Evolutionary conservation across 2,329 filamentous ascomycete genomes (phyloP).

Genomic region (Botrytis galanthina): DNA sequence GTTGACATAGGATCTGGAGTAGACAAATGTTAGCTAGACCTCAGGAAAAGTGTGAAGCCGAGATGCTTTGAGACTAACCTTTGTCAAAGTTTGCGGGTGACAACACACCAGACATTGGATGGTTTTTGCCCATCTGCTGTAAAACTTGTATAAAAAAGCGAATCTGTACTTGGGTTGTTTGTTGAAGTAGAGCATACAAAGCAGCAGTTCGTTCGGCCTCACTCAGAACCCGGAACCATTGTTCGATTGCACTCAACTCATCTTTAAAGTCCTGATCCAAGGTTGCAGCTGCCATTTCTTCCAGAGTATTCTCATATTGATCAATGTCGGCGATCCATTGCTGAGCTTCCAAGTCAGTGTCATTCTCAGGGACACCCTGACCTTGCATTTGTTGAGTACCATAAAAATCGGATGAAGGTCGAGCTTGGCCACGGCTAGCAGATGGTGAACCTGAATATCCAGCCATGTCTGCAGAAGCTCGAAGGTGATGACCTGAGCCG

Average conservation of each 20-base stretch:
- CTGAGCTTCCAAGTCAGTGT: slow-evolving; percentile 90
- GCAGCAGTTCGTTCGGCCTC: slow-evolving; percentile 96
- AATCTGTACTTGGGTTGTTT: slow-evolving; percentile 98
- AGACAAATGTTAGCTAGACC: slow-evolving; percentile 20
- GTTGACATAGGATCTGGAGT: slow-evolving; percentile 94
- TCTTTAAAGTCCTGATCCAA: slow-evolving; percentile 99
- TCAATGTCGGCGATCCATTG: slow-evolving; percentile 99
- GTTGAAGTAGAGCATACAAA: slow-evolving; percentile 90
- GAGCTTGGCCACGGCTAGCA: slow-evolving; percentile 66
- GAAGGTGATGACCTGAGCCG: slow-evolving; percentile 78
- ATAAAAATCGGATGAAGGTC: slow-evolving; percentile 93
- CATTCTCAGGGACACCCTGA: slow-evolving; percentile 67
- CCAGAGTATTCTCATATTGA: slow-evolving; percentile 96
- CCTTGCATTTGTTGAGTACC: slow-evolving; percentile 67
- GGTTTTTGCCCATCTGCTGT: slow-evolving; percentile 98
- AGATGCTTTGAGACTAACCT: slow-evolving; percentile 53
- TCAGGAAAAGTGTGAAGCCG: not conserved
- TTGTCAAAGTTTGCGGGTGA: slow-evolving; percentile 97
- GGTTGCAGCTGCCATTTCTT: slow-evolving; percentile 99
- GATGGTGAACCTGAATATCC: slow-evolving; percentile 68
- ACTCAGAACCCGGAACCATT: slow-evolving; percentile 97
- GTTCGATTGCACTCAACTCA: slow-evolving; percentile 96
- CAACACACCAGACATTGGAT: slow-evolving; percentile 93
- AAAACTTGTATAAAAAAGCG: slow-evolving; percentile 98
- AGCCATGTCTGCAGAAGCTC: slow-evolving; percentile 94